These are phyloP conservation scores for Xylaria sp. DNA, from an alignment of 2,329 filamentous ascomycete genomes.

Conservation along the genomic window DNA sequence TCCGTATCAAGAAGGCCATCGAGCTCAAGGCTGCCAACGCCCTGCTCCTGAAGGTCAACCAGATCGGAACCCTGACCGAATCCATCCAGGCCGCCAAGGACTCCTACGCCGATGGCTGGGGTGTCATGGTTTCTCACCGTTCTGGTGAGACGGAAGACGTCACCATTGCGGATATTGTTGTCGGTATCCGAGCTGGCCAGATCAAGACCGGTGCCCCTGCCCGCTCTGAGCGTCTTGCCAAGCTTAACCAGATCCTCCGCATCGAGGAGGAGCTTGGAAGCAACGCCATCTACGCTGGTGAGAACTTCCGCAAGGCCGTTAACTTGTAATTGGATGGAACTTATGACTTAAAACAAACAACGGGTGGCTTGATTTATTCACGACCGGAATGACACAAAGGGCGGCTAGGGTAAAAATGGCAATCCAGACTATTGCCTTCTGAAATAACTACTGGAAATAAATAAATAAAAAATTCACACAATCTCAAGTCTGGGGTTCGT, in stretches of 20 bases:
- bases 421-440: slow-evolving; percentile 31
- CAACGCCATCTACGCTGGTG: slow-evolving; percentile 88
- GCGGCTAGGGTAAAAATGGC: slow-evolving; percentile 33
- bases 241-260: slow-evolving; percentile 99
- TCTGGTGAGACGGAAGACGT: slow-evolving; percentile 99
- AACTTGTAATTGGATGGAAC: slow-evolving; percentile 56
- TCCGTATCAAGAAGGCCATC: slow-evolving; percentile 99
- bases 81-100: slow-evolving; percentile 99
- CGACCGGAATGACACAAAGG: slow-evolving; percentile 32
- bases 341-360: slow-evolving; percentile 11
- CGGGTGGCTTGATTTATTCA: slow-evolving; percentile 27
- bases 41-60: slow-evolving; percentile 99
- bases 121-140: slow-evolving; percentile 99
- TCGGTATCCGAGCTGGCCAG: slow-evolving; percentile 94
- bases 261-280: slow-evolving; percentile 98
- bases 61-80: slow-evolving; percentile 98
- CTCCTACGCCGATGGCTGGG: slow-evolving; percentile 93
- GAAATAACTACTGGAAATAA: slow-evolving; percentile 20
- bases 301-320: slow-evolving; percentile 88
- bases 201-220: slow-evolving; percentile 98
- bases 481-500: slow-evolving; percentile 2
- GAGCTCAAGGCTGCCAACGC: slow-evolving; percentile 99
- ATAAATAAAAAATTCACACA: slow-evolving; percentile 22
- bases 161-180: slow-evolving; percentile 96
- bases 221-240: slow-evolving; percentile 96